Base-by-base conservation (phyloP, 1,284 basidiomycete genomes). In the Violaceomyces palustris region DNA sequence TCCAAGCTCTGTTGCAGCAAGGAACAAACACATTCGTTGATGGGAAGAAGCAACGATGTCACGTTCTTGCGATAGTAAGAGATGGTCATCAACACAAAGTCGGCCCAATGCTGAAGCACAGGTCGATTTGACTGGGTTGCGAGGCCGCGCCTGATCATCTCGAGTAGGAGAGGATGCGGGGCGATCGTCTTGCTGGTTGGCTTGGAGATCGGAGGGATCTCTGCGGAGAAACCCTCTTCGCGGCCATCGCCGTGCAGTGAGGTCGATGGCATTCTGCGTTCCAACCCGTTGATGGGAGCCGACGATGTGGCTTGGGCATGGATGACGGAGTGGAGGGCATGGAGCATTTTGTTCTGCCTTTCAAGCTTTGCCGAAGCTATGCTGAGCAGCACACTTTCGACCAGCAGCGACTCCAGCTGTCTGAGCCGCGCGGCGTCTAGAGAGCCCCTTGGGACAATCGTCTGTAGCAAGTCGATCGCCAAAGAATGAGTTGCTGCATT, bases 101-200 rank as follows among this genome's bases (percentile, higher is more conserved):
- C 93, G 18, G 96, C 79, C 93, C 93, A 98, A 69, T 94, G 88
- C 67, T 93, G 89, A 11, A 94, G 75, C 18, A 92, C 79, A 1
- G 87, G 79, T 17, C 84, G 82, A 73, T 92, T 93, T 18, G 79
- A 76, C 5, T 79, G 76, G 4, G 78, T 74, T 4, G 83, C 78
- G 31, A 97, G 82, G 1, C 88, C 93, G 64, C 90, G 86, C 14
- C 86, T 78, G 17, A 97, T 77, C 1, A 85, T 83, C 55, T 84
- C 84, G 0, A 87, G 79, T 22, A 97, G 77, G 10, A 91, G 78
- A 0, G 85, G 70, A 22, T 75, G 63, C 17, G 56, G 46, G 32
- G 34, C 27, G 15, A 17, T 3, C n/a, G n/a, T n/a, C n/a, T n/a
- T n/a, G n/a, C n/a, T n/a, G n/a, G n/a, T n/a, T n/a, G n/a, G 24